Percentiles rank a stretch among this genome's conserved stretches.
These are phyloP conservation scores for Vigna hirtella DNA, from an alignment of 306 rosid species.

Conservation along the genomic window DNA sequence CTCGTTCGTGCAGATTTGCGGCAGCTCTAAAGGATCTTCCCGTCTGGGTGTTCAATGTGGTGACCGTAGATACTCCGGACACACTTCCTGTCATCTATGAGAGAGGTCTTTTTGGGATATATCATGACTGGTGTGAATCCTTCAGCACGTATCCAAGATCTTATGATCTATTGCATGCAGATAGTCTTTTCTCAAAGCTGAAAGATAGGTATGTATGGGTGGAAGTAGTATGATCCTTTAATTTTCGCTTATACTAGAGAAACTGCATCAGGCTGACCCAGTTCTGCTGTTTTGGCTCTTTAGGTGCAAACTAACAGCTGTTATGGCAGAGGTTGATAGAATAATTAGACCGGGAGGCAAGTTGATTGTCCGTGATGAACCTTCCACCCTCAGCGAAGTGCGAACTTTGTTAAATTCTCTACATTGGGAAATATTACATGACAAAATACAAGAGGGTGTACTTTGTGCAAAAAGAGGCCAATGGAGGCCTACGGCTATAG, in stretches of 20 bases:
- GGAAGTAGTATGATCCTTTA: constrained; percentile 26
- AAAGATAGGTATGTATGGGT: constrained; percentile 68
- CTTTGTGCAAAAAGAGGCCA: constrained; percentile 81
- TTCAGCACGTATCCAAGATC: constrained; percentile 91
- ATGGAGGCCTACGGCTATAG: constrained; percentile 72
- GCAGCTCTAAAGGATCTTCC: constrained; percentile 79
- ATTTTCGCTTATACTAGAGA: constrained; percentile 19
- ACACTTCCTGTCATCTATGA: constrained; percentile 91
- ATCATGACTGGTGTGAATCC: constrained; percentile 98
- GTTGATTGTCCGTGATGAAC: constrained; percentile 77
- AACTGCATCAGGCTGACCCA: neutral
- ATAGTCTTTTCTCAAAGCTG: constrained; percentile 81
- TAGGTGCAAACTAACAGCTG: constrained; percentile 81
- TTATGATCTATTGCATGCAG: constrained; percentile 90
- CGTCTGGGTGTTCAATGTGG: constrained; percentile 91
- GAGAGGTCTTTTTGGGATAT: constrained; percentile 93
- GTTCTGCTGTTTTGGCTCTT: constrained; percentile 40
- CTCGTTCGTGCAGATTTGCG: constrained; percentile 70
- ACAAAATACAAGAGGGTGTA: constrained; percentile 74
- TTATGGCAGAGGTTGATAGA: constrained; percentile 91
- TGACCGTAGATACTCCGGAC: constrained; percentile 79
- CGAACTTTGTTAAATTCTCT: constrained; percentile 76
- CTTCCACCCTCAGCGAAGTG: constrained; percentile 70
- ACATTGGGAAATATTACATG: constrained; percentile 82
- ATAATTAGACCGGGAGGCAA: constrained; percentile 82